phyloP scores from a whole-genome alignment of 345 rosid genomes.

The Reutealis trisperma region DNA sequence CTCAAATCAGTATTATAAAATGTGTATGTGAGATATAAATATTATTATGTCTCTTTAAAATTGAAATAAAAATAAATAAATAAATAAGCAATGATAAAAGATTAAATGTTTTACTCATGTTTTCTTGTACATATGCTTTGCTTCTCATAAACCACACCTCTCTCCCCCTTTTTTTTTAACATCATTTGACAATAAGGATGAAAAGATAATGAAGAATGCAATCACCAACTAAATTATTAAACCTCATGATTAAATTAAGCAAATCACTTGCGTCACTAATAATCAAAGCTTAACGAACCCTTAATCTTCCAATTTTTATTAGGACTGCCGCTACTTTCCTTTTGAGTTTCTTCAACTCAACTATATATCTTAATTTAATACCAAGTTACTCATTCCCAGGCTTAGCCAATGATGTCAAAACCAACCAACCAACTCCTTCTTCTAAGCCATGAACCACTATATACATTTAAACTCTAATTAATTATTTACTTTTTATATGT shows the following conservation, averaged over 20 bases:
- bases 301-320: constrained; percentile 7
- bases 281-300: constrained; percentile 21
- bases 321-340: constrained; percentile 1
- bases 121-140: background rate
- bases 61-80: too few relatives aligned
- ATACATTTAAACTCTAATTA: background rate
- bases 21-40: too few relatives aligned
- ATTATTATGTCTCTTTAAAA: too few relatives aligned
- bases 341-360: constrained; percentile 25
- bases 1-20: too few relatives aligned
- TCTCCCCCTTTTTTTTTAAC: background rate
- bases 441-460: background rate
- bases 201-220: background rate
- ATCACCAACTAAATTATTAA: background rate
- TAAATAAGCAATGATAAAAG: too few relatives aligned
- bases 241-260: background rate
- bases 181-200: too few relatives aligned
- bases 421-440: constrained; percentile 12
- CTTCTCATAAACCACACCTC: constrained; percentile 14
- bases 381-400: constrained; percentile 2
- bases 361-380: constrained; percentile 10
- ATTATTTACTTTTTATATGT: too few relatives aligned
- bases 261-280: constrained; percentile 16
- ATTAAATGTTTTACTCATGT: background rate
- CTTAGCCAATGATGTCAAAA: background rate